Evolutionary conservation across 2,329 filamentous ascomycete genomes (phyloP), one percentile per base, ranked within the genome.

Genomic region (Penicillium expansum): DNA sequence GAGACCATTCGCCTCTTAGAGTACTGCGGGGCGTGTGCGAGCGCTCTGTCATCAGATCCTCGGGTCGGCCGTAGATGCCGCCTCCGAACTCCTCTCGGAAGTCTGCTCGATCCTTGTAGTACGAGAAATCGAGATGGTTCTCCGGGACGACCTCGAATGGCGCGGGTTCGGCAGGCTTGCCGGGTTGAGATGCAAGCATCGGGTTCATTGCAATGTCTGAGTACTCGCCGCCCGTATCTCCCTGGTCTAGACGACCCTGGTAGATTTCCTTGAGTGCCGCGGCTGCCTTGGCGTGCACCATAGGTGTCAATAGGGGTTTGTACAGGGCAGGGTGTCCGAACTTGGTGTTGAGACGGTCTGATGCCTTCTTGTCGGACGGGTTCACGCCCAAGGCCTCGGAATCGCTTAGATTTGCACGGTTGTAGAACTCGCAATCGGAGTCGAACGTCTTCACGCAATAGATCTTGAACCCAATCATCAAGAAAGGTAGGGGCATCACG

Each of bases 261-360:
- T 97, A 97, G 48, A 99, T 82, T 42, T 89, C 85, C n/a, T 88
- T 87, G 10, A 99, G 82, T 39, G 94, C 82, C 57, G 94, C 92
- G 67, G 94, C 90, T 2, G 91, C 91, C 74, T 90, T 96, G 52
- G 91, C 89, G 67, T 95, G 89, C 4, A 97, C 93, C 92, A 97
- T 97, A 3, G 93, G 93, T 0, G 92, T 96, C 66, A 93, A 92
- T 20, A 97, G 82, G 4, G 90, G 88, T 73, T 89, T 90, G 79
- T 94, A 96, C 16, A 97, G 81, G 5, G 90, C 92, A 1, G 93
- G 94, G 71, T 99, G 91, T 2, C 92, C 92, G 70, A 97, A 99
- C 27, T 86, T 58, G 84, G 88, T 54, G 92, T 83, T 67, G 84
- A 88, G 73, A 88, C 92, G 70, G 76, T 87, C 67, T 82, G 84